Evolutionary conservation across 495 filamentous ascomycete species (phyloP).

Genomic region (Aspergillus mulundensis): DNA sequence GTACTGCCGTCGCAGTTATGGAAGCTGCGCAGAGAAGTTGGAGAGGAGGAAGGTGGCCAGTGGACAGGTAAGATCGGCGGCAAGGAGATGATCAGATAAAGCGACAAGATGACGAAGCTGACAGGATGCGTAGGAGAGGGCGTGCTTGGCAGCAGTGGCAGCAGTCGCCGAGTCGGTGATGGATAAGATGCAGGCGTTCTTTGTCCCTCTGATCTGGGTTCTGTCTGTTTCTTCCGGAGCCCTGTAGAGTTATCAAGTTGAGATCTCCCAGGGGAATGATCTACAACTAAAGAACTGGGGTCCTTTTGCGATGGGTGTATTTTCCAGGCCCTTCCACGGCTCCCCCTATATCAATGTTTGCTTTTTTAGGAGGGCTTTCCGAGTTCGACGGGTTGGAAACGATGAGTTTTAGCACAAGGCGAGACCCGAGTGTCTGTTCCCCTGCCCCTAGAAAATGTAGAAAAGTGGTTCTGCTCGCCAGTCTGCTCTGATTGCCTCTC

Average conservation of each 20-base stretch:
- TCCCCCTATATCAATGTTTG: background rate
- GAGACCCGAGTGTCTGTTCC: constrained; percentile 1
- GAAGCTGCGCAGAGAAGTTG: too few species aligned
- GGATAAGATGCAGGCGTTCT: too few species aligned
- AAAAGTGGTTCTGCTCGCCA: background rate
- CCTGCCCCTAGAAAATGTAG: background rate
- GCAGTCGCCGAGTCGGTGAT: too few species aligned
- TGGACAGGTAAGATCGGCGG: too few species aligned
- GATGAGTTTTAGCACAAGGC: background rate
- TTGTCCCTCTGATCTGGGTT: constrained; percentile 3
- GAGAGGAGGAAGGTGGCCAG: too few species aligned
- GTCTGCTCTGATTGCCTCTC: constrained; percentile 7
- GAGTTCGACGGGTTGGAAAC: constrained; percentile 5
- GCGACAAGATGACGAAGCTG: constrained; percentile 1
- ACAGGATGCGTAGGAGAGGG: background rate
- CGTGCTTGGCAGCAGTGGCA: background rate
- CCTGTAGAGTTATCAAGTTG: constrained; percentile 20
- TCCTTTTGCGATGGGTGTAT: background rate
- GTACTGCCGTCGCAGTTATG: too few species aligned
- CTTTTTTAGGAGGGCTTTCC: constrained; percentile 8
- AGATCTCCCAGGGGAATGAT: constrained; percentile 23
- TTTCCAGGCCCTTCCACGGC: constrained; percentile 1
- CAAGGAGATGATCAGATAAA: constrained; percentile 23
- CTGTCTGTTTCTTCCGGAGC: constrained; percentile 12
- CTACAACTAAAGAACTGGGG: constrained; percentile 15